Percentiles rank a stretch among this genome's conserved stretches.
phyloP scores from a whole-genome alignment of 2,329 filamentous ascomycete genomes.

The Pseudocercospora crystallina region DNA sequence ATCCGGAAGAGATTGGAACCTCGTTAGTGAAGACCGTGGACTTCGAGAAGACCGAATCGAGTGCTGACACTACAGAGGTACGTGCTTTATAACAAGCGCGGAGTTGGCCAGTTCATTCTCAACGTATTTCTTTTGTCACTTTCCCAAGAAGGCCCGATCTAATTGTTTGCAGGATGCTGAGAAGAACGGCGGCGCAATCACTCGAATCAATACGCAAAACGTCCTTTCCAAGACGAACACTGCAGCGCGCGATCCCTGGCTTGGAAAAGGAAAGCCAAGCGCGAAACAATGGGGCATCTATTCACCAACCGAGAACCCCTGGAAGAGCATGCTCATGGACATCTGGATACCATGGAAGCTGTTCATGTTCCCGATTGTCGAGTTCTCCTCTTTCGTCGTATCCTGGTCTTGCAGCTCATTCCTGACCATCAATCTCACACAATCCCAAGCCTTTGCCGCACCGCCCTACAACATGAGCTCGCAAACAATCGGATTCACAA shows the following conservation, averaged over 20 bases:
- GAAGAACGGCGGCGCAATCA: conserved; percentile 25
- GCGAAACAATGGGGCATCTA: conserved; percentile 58
- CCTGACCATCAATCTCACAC: conserved; percentile 62
- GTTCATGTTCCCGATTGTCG: conserved; percentile 62
- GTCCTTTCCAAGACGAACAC: conserved; percentile 4
- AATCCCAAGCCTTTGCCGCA: conserved; percentile 53
- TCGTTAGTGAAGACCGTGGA: conserved; percentile 16
- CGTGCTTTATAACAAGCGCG: not conserved
- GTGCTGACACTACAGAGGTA: conserved; percentile 12
- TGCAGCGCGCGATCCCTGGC: conserved; percentile 49
- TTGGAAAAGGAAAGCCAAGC: conserved; percentile 56
- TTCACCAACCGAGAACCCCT: conserved; percentile 49
- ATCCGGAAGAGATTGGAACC: conserved; percentile 32
- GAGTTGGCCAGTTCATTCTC: not conserved
- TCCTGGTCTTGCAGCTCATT: conserved; percentile 60
- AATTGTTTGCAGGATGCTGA: conserved; percentile 24
- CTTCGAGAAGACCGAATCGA: conserved; percentile 10
- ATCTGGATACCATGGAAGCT: conserved; percentile 64
- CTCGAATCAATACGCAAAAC: conserved; percentile 20
- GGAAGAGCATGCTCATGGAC: conserved; percentile 51
- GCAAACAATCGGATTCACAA: conserved; percentile 55
- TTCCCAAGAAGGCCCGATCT: conserved; percentile 19
- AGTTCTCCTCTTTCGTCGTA: conserved; percentile 62
- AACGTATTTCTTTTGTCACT: not conserved
- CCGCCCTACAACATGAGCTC: conserved; percentile 57